phyloP scores from a whole-genome alignment of 345 rosid genomes.

The Moringa oleifera region DNA sequence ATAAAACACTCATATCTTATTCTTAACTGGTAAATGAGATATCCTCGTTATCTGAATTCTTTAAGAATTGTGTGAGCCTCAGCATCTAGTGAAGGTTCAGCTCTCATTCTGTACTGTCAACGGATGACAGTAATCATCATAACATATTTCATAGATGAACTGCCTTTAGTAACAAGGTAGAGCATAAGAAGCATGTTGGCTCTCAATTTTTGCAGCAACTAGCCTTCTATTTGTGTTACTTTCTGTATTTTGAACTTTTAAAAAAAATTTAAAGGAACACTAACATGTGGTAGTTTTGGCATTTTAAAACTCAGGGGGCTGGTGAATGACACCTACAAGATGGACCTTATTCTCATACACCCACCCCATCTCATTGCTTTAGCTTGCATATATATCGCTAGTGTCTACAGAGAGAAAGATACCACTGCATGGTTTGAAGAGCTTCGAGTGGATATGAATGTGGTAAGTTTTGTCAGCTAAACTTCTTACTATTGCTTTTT shows the following conservation, averaged over 20 bases:
- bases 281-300: not conserved
- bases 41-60: not conserved
- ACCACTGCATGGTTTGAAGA: conserved; percentile 95
- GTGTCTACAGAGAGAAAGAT: conserved; percentile 71
- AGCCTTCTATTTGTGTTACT: not conserved
- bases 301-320: conserved; percentile 56
- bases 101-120: no score
- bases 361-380: conserved; percentile 86
- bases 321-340: conserved; percentile 91
- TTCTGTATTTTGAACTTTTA: not conserved
- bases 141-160: no score
- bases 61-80: no score
- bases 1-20: no score
- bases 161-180: no score
- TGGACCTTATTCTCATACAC: conserved; percentile 86
- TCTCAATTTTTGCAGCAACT: not conserved
- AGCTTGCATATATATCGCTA: conserved; percentile 89
- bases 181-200: not conserved
- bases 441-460: conserved; percentile 93
- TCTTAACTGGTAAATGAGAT: not conserved
- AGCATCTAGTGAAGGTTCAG: no score
- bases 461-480: conserved; percentile 43
- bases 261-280: no score
- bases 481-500: not conserved
- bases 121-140: no score